Percentiles rank a stretch among this genome's conserved stretches.
Conservation (phyloP, 306 rosid species). For the Pterocarpus santalinus region DNA sequence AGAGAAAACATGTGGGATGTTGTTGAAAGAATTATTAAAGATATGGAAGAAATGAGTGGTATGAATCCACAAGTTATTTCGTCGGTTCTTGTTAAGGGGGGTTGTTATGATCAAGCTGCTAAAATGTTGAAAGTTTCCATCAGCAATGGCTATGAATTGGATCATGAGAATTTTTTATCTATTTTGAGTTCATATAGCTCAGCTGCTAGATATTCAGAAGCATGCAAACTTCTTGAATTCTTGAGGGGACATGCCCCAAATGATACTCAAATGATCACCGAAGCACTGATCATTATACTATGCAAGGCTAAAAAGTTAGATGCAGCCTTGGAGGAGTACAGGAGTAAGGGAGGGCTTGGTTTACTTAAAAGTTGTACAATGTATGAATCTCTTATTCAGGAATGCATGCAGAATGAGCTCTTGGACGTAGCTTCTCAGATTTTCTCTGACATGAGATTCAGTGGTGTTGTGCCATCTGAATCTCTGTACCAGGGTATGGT, state of each 20-base stretch:
- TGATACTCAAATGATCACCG: conserved; percentile 71
- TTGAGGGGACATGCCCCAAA: conserved; percentile 69
- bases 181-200: conserved; percentile 82
- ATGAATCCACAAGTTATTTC: conserved; percentile 82
- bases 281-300: conserved; percentile 78
- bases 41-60: conserved; percentile 73
- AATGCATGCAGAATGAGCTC: conserved; percentile 74
- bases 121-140: conserved; percentile 79
- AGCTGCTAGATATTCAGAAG: conserved; percentile 82
- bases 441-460: conserved; percentile 89
- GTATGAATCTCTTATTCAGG: conserved; percentile 79
- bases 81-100: conserved; percentile 82
- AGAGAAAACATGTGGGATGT: conserved; percentile 71
- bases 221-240: conserved; percentile 87
- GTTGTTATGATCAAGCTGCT: conserved; percentile 83
- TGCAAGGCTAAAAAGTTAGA: conserved; percentile 80
- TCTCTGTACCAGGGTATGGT: conserved; percentile 71
- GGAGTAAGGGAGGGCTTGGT: conserved; percentile 63
- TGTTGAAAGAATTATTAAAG: conserved; percentile 68
- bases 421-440: conserved; percentile 78
- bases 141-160: conserved; percentile 70
- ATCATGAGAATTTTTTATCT: conserved; percentile 74
- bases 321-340: conserved; percentile 81
- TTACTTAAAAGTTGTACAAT: conserved; percentile 65
- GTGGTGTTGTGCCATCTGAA: conserved; percentile 72